Conservation (phyloP, 495 filamentous ascomycete species). For the Hypomontagnella submonticulosa region DNA sequence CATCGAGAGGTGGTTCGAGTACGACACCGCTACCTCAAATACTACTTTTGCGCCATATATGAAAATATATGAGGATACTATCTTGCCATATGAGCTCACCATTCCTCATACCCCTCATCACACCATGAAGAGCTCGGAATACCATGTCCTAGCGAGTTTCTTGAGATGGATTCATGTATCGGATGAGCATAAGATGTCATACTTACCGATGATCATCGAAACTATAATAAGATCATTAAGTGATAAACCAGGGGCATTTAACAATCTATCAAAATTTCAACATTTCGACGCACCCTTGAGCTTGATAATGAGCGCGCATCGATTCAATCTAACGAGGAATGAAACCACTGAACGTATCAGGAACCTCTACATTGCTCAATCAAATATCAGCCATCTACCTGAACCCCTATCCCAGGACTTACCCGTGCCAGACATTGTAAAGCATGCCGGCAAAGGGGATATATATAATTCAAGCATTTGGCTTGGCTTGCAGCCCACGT, state of each 20-base stretch:
- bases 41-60: constrained; percentile 19
- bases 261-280: constrained; percentile 37
- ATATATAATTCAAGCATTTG: constrained; percentile 88
- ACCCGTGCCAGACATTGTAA: constrained; percentile 72
- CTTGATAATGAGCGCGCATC: constrained; percentile 50
- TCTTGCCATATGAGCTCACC: constrained; percentile 34
- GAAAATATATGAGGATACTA: constrained; percentile 5
- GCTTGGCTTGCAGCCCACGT: constrained; percentile 86
- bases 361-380: constrained; percentile 85
- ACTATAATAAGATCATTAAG: constrained; percentile 13
- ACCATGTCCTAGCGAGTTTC: constrained; percentile 5
- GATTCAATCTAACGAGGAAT: constrained; percentile 44
- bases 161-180: constrained; percentile 21
- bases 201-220: constrained; percentile 3
- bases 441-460: constrained; percentile 71
- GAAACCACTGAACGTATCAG: constrained; percentile 39
- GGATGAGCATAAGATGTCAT: constrained; percentile 8
- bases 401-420: constrained; percentile 69
- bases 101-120: background rate
- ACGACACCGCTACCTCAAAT: background rate
- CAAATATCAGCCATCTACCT: constrained; percentile 74
- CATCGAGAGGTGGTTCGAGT: constrained; percentile 32
- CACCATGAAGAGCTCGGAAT: background rate
- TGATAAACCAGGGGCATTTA: background rate
- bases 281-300: constrained; percentile 52